These are phyloP conservation scores for Aspergillus mulundensis DNA, from an alignment of 495 filamentous ascomycete genomes.

Conservation along the genomic window DNA sequence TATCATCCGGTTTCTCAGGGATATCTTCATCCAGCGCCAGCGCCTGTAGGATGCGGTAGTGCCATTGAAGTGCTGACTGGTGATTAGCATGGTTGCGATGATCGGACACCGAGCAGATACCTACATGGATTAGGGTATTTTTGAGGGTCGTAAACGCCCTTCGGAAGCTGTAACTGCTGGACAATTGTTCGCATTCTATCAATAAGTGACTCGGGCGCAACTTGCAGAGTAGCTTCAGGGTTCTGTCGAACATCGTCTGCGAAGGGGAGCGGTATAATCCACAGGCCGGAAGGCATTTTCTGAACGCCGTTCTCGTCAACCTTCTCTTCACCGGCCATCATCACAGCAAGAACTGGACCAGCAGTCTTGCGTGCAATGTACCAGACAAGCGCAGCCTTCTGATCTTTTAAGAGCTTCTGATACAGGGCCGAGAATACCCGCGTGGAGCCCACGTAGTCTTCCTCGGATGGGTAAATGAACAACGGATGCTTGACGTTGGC, in stretches of 20 bases:
- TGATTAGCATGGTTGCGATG: neutral
- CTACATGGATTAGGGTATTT: slow-evolving; percentile 85
- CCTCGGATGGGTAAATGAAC: slow-evolving; percentile 94
- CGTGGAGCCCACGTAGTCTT: slow-evolving; percentile 83
- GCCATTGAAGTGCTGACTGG: slow-evolving; percentile 78
- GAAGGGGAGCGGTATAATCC: slow-evolving; percentile 84
- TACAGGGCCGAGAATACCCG: slow-evolving; percentile 89
- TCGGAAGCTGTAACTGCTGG: slow-evolving; percentile 85
- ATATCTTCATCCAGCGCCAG: slow-evolving; percentile 89
- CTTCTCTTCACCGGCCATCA: slow-evolving; percentile 69
- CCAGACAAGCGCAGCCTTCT: slow-evolving; percentile 86
- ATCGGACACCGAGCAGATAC: slow-evolving; percentile 2
- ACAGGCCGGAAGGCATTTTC: slow-evolving; percentile 77
- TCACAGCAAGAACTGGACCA: slow-evolving; percentile 69
- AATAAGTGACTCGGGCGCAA: slow-evolving; percentile 64
- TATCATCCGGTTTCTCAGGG: slow-evolving; percentile 75
- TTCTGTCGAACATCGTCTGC: slow-evolving; percentile 83
- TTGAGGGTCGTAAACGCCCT: slow-evolving; percentile 71
- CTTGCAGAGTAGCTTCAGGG: slow-evolving; percentile 53
- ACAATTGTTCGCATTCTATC: slow-evolving; percentile 78
- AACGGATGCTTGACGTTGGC: slow-evolving; percentile 78
- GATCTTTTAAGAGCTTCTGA: slow-evolving; percentile 71
- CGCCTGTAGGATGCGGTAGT: slow-evolving; percentile 91
- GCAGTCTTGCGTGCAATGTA: slow-evolving; percentile 79
- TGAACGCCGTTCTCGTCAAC: slow-evolving; percentile 63